These are phyloP conservation scores for Chamaenerion angustifolium DNA, from an alignment of 345 rosid species.

Conservation along the genomic window DNA sequence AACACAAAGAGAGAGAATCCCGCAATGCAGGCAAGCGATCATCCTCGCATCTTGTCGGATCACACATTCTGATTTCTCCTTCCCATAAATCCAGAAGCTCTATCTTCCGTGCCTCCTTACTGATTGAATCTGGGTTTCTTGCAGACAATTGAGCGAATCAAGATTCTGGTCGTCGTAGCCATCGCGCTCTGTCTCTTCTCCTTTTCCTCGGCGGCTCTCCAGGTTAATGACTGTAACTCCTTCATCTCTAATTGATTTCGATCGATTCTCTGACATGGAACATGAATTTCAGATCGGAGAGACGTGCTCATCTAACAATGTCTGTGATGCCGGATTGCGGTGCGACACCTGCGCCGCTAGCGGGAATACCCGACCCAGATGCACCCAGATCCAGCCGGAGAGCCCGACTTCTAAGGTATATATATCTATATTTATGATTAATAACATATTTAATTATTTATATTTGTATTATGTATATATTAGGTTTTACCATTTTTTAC, in stretches of 20 bases:
- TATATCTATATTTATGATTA: neutral
- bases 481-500: too few relatives aligned
- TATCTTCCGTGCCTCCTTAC: too few relatives aligned
- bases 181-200: neutral
- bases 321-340: constrained; percentile 63
- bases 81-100: neutral
- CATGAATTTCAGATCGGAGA: constrained; percentile 50
- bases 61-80: neutral
- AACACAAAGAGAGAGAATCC: too few relatives aligned
- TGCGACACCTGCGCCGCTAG: constrained; percentile 59
- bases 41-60: too few relatives aligned
- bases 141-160: neutral
- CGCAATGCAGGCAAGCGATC: too few relatives aligned
- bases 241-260: neutral
- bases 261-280: neutral
- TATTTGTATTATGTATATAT: too few relatives aligned
- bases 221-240: neutral
- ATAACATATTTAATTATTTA: neutral
- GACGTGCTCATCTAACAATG: constrained; percentile 46
- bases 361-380: constrained; percentile 70
- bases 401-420: constrained; percentile 63
- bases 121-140: neutral
- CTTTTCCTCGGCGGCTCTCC: constrained; percentile 5
- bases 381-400: constrained; percentile 57
- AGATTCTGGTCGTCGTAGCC: constrained; percentile 2